Evolutionary conservation across 2,329 filamentous ascomycete genomes (phyloP), one percentile per base, ranked within the genome.

Genomic region (Lecanicillium sp.): DNA sequence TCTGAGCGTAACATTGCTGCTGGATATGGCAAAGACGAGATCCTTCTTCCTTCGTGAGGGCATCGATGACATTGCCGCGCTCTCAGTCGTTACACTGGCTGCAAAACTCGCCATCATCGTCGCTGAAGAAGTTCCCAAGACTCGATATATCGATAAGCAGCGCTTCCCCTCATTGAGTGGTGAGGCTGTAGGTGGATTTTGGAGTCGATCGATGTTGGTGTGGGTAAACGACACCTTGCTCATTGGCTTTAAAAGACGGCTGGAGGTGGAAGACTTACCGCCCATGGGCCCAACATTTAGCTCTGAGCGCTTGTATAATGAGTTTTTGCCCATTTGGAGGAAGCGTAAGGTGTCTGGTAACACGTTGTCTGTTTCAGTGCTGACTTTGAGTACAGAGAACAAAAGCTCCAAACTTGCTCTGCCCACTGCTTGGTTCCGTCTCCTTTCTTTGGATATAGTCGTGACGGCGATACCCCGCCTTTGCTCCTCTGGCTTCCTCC

Each of bases 71-170:
- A 48, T 59, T 16, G 54, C 50, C 1, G 39, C 33, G 9, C 40
- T 60, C 2, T 56, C 55, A 27, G 51, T 48, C 0, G 42, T 48
- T 0, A 45, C 49, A 0, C 40, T 61, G 3, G 49, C 29, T 0
- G 29, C 50, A 17, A 63, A 61, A 45, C 31, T 43, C 2, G 3
- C 48, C 1, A 41, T 62, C 0, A 42, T 63, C 5, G 20, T 54
- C 0, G 30, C 60, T 2, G 62, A 65, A 16, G 55, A 59, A 22
- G 31, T 45, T 0, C 48, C 55, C 0, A 64, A 64, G 35, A n/a
- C n/a, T n/a, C n/a, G n/a, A n/a, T n/a, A n/a, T n/a, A n/a, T n/a
- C n/a, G n/a, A n/a, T n/a, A n/a, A n/a, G n/a, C n/a, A 25, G 22
- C 22, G 22, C 22, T 7, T 11, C 22, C n/a, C n/a, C n/a, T n/a